Percentiles rank a stretch among this genome's conserved stretches.
Evolutionary conservation across 2,329 filamentous ascomycete genomes (phyloP).

Genomic region (Colletotrichum cereale): DNA sequence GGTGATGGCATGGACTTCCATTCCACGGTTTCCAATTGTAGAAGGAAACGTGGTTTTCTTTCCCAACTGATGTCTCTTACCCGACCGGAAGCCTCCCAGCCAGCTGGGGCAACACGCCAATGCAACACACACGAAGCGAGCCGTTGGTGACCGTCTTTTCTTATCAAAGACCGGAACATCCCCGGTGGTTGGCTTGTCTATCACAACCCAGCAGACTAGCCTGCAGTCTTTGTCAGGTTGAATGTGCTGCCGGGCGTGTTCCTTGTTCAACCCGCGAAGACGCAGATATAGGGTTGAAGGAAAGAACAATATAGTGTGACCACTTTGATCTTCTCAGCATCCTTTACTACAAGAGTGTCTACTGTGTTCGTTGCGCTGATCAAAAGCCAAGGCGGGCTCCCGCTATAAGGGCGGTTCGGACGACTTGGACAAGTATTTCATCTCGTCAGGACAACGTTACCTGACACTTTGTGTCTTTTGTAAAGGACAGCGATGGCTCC

Average conservation of each 20-base stretch:
- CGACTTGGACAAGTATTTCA: too few species aligned
- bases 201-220: not conserved
- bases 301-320: not conserved
- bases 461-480: not conserved
- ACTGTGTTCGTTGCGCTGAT: not conserved
- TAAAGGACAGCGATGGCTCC: not conserved
- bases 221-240: conserved; percentile 9
- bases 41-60: too few species aligned
- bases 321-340: not conserved
- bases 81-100: not conserved
- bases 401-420: conserved; percentile 2
- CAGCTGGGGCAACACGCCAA: not conserved
- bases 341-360: not conserved
- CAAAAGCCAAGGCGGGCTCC: not conserved
- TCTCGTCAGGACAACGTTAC: not conserved
- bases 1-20: not conserved
- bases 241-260: not conserved
- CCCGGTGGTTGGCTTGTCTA: not conserved
- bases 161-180: not conserved
- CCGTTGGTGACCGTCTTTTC: not conserved
- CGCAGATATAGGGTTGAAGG: not conserved
- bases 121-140: not conserved
- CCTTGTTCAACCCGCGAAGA: not conserved
- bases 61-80: not conserved
- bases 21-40: fast-evolving